These are phyloP conservation scores for Hanseniaspora meyeri DNA, from an alignment of 805 yeast species.

Conservation along the genomic window DNA sequence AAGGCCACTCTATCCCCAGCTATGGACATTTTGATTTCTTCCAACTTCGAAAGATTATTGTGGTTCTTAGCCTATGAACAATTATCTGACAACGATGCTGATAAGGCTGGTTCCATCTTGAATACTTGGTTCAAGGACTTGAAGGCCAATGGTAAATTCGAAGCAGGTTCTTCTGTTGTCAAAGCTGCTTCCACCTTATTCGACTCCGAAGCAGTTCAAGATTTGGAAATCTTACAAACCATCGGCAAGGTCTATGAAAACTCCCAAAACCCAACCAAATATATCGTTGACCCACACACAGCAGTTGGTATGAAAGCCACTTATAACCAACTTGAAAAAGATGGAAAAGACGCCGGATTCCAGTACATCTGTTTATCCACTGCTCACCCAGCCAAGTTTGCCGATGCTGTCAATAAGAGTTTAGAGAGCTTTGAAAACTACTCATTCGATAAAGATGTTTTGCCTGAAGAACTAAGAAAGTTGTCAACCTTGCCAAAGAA, in stretches of 20 bases:
- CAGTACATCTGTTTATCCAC: slow-evolving; percentile 73
- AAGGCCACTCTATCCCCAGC: slow-evolving; percentile 93
- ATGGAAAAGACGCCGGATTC: slow-evolving; percentile 31
- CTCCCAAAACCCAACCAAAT: slow-evolving; percentile 45
- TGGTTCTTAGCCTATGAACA: slow-evolving; percentile 85
- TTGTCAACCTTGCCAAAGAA: slow-evolving; percentile 63
- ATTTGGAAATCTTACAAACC: slow-evolving; percentile 65
- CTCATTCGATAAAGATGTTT: slow-evolving; percentile 74
- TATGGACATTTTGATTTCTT: slow-evolving; percentile 92
- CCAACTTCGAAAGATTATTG: slow-evolving; percentile 89
- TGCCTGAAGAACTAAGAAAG: slow-evolving; percentile 74
- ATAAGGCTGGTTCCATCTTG: slow-evolving; percentile 61
- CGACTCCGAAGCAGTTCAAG: slow-evolving; percentile 67
- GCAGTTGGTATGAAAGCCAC: slow-evolving; percentile 87
- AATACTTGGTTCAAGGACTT: slow-evolving; percentile 67
- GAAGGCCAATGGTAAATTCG: slow-evolving; percentile 62
- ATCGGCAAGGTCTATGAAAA: slow-evolving; percentile 55
- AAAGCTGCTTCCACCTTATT: slow-evolving; percentile 56
- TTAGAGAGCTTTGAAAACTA: slow-evolving; percentile 54
- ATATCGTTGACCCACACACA: slow-evolving; percentile 90
- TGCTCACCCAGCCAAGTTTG: slow-evolving; percentile 98
- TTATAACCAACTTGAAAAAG: slow-evolving; percentile 43
- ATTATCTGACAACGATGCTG: slow-evolving; percentile 31
- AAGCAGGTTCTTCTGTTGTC: slow-evolving; percentile 53
- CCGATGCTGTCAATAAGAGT: slow-evolving; percentile 86